These are phyloP conservation scores for Lodderomyces pseudojiufengensis DNA, from an alignment of 1,139 yeast genomes.

Conservation along the genomic window DNA sequence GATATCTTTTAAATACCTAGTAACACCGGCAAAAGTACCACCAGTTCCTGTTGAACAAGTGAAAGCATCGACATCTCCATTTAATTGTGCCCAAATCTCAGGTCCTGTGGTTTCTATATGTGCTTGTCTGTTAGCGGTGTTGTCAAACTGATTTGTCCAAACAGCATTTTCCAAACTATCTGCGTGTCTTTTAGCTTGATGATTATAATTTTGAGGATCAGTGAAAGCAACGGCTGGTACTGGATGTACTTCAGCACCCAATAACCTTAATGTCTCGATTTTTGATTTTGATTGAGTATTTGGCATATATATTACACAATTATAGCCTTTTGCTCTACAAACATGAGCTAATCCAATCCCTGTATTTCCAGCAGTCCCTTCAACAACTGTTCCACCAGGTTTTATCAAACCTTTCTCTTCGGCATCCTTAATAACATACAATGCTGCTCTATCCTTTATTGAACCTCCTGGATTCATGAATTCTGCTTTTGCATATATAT, in stretches of 20 bases:
- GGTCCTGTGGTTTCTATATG: constrained; percentile 93
- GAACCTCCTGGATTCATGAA: constrained; percentile 95
- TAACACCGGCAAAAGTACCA: constrained; percentile 82
- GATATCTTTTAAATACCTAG: constrained; percentile 68
- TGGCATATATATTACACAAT: constrained; percentile 86
- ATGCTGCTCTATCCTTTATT: constrained; percentile 88
- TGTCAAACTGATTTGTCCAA: constrained; percentile 92
- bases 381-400: constrained; percentile 61
- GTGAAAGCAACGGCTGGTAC: constrained; percentile 86
- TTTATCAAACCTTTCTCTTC: constrained; percentile 62
- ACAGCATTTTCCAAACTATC: constrained; percentile 70
- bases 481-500: constrained; percentile 86
- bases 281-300: constrained; percentile 79
- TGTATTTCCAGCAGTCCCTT: constrained; percentile 63
- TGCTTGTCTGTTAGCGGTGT: constrained; percentile 80
- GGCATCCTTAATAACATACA: constrained; percentile 73
- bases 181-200: constrained; percentile 82
- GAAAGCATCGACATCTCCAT: constrained; percentile 78
- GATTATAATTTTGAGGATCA: constrained; percentile 80
- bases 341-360: constrained; percentile 91
- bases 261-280: constrained; percentile 63
- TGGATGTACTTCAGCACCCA: constrained; percentile 85
- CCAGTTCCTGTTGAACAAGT: constrained; percentile 92
- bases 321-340: constrained; percentile 78
- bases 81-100: constrained; percentile 80